Conservation (phyloP, 1,284 basidiomycete genomes). For the Violaceomyces palustris region DNA sequence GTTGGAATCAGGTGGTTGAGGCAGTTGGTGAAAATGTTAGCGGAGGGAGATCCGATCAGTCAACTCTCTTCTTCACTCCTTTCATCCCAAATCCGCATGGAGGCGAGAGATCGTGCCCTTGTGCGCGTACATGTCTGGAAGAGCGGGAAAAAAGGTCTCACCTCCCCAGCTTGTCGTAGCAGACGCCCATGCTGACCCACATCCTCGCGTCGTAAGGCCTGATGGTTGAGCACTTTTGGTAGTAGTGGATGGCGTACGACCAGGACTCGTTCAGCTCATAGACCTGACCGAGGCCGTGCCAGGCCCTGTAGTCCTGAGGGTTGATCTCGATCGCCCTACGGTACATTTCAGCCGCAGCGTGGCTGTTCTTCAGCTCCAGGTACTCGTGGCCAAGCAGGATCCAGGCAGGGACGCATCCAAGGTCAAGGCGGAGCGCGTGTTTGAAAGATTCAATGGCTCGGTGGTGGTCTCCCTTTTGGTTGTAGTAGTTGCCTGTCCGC, state of each 20-base stretch:
- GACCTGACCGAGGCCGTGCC: conserved; percentile 97
- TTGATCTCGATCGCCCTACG: conserved; percentile 91
- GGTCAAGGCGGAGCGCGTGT: conserved; percentile 85
- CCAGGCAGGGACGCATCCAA: conserved; percentile 93
- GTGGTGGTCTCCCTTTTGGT: conserved; percentile 83
- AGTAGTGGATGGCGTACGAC: conserved; percentile 91
- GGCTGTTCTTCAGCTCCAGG: conserved; percentile 96
- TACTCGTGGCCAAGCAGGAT: conserved; percentile 99
- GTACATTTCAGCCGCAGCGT: conserved; percentile 97
- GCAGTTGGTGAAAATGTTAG: too few relatives aligned
- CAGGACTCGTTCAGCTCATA: conserved; percentile 96
- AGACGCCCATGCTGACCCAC: conserved; percentile 90
- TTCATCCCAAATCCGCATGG: too few relatives aligned
- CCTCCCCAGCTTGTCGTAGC: conserved; percentile 76
- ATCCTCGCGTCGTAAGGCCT: conserved; percentile 90
- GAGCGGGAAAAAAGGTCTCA: too few relatives aligned
- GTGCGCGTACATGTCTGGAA: too few relatives aligned
- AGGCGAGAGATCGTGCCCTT: too few relatives aligned
- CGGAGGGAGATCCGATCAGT: too few relatives aligned
- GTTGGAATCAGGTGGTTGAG: too few relatives aligned
- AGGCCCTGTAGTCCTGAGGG: conserved; percentile 82
- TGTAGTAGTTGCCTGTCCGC: conserved; percentile 89
- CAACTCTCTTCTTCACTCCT: too few relatives aligned
- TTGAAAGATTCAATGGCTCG: conserved; percentile 94
- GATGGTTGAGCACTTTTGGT: conserved; percentile 87